These are phyloP conservation scores for Zygosaccharomyces lentus DNA, from an alignment of 805 yeast genomes.

Conservation along the genomic window DNA sequence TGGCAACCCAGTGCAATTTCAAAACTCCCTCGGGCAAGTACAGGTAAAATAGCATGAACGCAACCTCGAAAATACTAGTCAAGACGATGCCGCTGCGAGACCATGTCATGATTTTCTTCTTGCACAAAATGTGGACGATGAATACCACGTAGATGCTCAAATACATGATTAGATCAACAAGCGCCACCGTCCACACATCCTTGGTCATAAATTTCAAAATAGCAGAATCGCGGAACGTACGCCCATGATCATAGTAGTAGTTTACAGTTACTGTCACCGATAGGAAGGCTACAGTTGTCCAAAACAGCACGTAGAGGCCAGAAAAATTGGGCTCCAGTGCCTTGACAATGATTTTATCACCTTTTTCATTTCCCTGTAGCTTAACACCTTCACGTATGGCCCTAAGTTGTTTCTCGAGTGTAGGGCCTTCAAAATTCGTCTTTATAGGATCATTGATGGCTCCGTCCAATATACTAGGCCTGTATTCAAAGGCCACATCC, in stretches of 20 bases:
- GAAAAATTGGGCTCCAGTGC: conserved; percentile 42
- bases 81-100: conserved; percentile 55
- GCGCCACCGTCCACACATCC: conserved; percentile 63
- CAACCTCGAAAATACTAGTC: conserved; percentile 54
- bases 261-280: conserved; percentile 51
- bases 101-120: conserved; percentile 53
- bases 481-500: conserved; percentile 45
- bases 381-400: conserved; percentile 8
- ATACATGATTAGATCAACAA: conserved; percentile 76
- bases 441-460: conserved; percentile 29
- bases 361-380: conserved; percentile 1
- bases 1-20: conserved; percentile 81
- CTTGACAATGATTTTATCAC: conserved; percentile 10
- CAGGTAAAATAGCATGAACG: conserved; percentile 50
- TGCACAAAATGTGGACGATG: conserved; percentile 53
- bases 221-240: conserved; percentile 42
- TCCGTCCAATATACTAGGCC: conserved; percentile 52
- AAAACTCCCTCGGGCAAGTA: conserved; percentile 48
- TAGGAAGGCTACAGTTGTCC: conserved; percentile 62
- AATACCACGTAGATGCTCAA: conserved; percentile 57
- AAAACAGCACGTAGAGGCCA: conserved; percentile 77
- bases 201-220: conserved; percentile 54
- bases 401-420: conserved; percentile 25
- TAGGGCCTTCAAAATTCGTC: conserved; percentile 30
- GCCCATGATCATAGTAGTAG: conserved; percentile 44